phyloP scores from a whole-genome alignment of 352 stramenopile species.

The Pythium dissotocum region DNA sequence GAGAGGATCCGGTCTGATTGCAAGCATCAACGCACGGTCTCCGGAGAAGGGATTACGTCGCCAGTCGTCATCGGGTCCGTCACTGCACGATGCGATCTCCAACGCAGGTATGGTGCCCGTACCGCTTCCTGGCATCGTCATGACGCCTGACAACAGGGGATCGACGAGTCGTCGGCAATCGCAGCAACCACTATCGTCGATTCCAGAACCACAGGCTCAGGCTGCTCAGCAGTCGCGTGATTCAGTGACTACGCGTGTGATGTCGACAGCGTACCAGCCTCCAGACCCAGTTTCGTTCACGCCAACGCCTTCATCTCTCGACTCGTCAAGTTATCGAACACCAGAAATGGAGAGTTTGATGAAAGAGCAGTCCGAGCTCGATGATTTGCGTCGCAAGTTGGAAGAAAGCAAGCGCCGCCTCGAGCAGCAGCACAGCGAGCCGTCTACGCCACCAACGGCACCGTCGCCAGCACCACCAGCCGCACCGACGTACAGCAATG shows the following conservation, averaged over 20 bases:
- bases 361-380: slow-evolving; percentile 73
- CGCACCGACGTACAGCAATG: slow-evolving; percentile 7
- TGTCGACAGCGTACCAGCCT: slow-evolving; percentile 10
- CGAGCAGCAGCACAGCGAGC: slow-evolving; percentile 33
- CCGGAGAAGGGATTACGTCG: slow-evolving; percentile 23
- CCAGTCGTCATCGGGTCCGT: slow-evolving; percentile 11
- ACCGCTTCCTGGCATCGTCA: slow-evolving; percentile 46
- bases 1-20: slow-evolving; percentile 52
- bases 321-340: slow-evolving; percentile 29
- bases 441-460: slow-evolving; percentile 5
- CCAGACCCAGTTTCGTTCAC: slow-evolving; percentile 7
- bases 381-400: slow-evolving; percentile 52
- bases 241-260: slow-evolving; percentile 15
- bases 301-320: slow-evolving; percentile 4
- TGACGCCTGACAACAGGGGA: slow-evolving; percentile 4
- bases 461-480: slow-evolving; percentile 6
- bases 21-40: slow-evolving; percentile 45
- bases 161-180: slow-evolving; percentile 6
- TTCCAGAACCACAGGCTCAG: not conserved
- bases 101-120: slow-evolving; percentile 49
- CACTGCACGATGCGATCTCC: slow-evolving; percentile 21
- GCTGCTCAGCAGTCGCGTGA: not conserved
- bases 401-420: slow-evolving; percentile 73
- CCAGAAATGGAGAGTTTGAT: slow-evolving; percentile 60
- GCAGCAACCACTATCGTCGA: not conserved